Percentiles rank a stretch among this genome's conserved stretches.
phyloP scores from a whole-genome alignment of 2,329 filamentous ascomycete species.

The Penicillium olsonii region DNA sequence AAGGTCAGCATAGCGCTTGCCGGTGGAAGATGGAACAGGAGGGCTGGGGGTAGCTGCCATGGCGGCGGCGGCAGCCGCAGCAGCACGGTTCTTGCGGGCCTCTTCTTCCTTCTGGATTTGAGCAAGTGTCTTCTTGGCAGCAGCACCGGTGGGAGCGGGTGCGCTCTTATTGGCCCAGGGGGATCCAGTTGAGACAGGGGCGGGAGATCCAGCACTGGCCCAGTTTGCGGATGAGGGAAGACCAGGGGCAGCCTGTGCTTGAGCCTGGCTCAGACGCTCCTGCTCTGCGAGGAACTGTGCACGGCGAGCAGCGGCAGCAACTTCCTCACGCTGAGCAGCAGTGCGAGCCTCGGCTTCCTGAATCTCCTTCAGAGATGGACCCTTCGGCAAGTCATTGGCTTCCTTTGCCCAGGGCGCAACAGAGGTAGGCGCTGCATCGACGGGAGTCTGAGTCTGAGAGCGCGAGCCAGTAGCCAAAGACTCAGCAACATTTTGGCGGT shows the following conservation, averaged over 20 bases:
- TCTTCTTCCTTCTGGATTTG: slow-evolving; percentile 98
- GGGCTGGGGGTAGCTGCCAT: slow-evolving; percentile 47
- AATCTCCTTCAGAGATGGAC: slow-evolving; percentile 92
- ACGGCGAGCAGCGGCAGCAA: slow-evolving; percentile 74
- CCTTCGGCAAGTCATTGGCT: slow-evolving; percentile 69
- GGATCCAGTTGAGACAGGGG: slow-evolving; percentile 53
- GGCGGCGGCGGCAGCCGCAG: slow-evolving; percentile 47
- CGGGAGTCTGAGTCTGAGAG: slow-evolving; percentile 76
- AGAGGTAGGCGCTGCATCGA: slow-evolving; percentile 68
- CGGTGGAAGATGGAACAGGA: slow-evolving; percentile 50
- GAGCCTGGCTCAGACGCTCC: slow-evolving; percentile 67
- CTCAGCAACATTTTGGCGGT: slow-evolving; percentile 80
- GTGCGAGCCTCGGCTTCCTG: slow-evolving; percentile 94
- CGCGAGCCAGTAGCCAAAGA: slow-evolving; percentile 63
- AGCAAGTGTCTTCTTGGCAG: slow-evolving; percentile 81
- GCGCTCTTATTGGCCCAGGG: slow-evolving; percentile 56
- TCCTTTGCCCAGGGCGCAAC: slow-evolving; percentile 96
- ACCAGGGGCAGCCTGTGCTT: slow-evolving; percentile 66
- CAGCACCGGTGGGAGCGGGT: slow-evolving; percentile 39
- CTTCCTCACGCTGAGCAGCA: slow-evolving; percentile 83
- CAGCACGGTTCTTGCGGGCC: slow-evolving; percentile 75
- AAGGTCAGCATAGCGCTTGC: slow-evolving; percentile 93
- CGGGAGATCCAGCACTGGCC: slow-evolving; percentile 73
- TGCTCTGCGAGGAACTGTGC: slow-evolving; percentile 70
- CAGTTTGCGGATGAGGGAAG: slow-evolving; percentile 87